Percentiles rank a stretch among this genome's conserved stretches.
Conservation (phyloP, 352 stramenopile species). For the Phytophthora citricola region DNA sequence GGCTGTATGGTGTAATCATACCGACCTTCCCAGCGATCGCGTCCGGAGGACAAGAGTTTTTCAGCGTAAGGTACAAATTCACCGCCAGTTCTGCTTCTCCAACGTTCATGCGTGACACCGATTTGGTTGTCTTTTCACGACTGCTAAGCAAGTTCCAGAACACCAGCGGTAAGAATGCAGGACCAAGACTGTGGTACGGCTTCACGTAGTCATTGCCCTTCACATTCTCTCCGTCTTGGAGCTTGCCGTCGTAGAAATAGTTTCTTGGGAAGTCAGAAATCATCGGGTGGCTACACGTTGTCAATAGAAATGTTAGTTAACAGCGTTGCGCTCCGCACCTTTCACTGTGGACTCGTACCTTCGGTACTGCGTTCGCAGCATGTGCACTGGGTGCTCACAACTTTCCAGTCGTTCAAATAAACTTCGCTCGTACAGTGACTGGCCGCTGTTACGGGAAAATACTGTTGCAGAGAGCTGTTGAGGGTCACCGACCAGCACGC, state of each 20-base stretch:
- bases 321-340: neutral
- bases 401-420: conserved; percentile 93
- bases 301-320: conserved; percentile 15
- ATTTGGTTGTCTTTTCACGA: conserved; percentile 73
- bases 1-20: conserved; percentile 91
- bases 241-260: conserved; percentile 87
- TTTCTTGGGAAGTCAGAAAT: conserved; percentile 87
- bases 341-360: conserved; percentile 40
- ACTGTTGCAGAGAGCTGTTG: conserved; percentile 95
- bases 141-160: conserved; percentile 89
- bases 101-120: conserved; percentile 82
- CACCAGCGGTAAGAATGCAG: conserved; percentile 80
- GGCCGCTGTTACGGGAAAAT: conserved; percentile 86
- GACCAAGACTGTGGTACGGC: conserved; percentile 78
- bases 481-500: conserved; percentile 93
- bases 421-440: conserved; percentile 92
- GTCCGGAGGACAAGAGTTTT: conserved; percentile 83
- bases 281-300: conserved; percentile 63
- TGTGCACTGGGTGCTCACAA: conserved; percentile 88
- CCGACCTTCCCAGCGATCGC: conserved; percentile 83
- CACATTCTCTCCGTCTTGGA: conserved; percentile 88
- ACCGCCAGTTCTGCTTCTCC: conserved; percentile 86
- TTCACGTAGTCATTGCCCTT: conserved; percentile 66
- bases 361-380: conserved; percentile 90
- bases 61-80: conserved; percentile 88